A percentile compares a stretch with the other conserved stretches of the same genome.
These are phyloP conservation scores for Debaryomycetaceae sp. DNA, from an alignment of 1,139 yeast genomes.

Conservation along the genomic window DNA sequence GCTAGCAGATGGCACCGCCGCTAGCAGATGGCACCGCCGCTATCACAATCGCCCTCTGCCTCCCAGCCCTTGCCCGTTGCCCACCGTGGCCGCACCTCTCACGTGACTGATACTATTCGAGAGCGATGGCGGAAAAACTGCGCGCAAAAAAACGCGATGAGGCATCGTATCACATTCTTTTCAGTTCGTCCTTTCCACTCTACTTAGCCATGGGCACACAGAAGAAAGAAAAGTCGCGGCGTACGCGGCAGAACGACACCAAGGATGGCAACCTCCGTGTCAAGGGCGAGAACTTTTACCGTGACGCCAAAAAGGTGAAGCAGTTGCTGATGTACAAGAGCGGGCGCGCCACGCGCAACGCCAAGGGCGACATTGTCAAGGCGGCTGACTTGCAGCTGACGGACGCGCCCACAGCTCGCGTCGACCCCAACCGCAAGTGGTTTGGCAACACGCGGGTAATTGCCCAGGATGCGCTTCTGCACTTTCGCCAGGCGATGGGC, in stretches of 20 bases:
- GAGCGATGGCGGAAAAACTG: too few species aligned
- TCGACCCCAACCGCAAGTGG: constrained; percentile 96
- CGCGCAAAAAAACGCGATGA: too few species aligned
- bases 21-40: too few species aligned
- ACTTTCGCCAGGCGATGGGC: constrained; percentile 92
- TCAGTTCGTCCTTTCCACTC: constrained; percentile 1
- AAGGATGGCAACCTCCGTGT: constrained; percentile 90
- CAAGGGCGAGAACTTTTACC: constrained; percentile 94
- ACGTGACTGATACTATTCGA: too few species aligned
- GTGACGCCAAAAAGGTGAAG: constrained; percentile 90
- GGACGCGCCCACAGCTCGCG: constrained; percentile 86
- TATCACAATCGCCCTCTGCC: too few species aligned
- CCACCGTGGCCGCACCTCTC: too few species aligned
- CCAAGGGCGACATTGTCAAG: constrained; percentile 77
- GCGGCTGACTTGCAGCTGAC: constrained; percentile 90
- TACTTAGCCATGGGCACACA: constrained; percentile 73
- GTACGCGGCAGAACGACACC: constrained; percentile 75
- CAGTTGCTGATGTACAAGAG: constrained; percentile 89
- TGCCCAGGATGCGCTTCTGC: constrained; percentile 92
- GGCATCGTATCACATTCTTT: constrained; percentile 4
- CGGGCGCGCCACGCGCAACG: constrained; percentile 84
- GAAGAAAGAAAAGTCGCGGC: constrained; percentile 85
- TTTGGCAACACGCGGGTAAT: constrained; percentile 96
- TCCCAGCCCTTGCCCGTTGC: too few species aligned
- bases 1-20: too few species aligned